Evolutionary conservation across 257 asterid species (phyloP), one percentile per base, ranked within the genome.

Genomic region (Jaltomata sinuosa): DNA sequence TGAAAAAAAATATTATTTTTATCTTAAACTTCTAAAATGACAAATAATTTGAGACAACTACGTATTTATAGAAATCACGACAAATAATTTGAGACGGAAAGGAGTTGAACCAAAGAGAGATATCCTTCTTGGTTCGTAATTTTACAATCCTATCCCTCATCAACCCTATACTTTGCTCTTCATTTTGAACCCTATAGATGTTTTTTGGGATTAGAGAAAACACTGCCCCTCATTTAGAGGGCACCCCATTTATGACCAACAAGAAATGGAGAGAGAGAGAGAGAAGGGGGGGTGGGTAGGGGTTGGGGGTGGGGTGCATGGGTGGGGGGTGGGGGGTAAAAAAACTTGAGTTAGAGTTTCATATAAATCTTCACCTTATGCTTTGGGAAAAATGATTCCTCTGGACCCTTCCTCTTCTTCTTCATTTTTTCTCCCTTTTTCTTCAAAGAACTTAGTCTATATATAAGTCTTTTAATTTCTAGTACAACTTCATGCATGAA

Each of bases 181-280:
- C 87, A 82, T 77, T 77, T 67, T 76, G 85, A 81, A 84, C 86
- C 86, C 83, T 81, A 72, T 72, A 83, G 85, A 85, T 82, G 86
- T 83, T 87, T 83, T n/a, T 92, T 79, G 96, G 96, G 96, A 92
- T 92, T 71, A 84, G 94, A 82, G 91, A 90, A 85, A 68, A 84
- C 86, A 79, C 90, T 88, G 88, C 92, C 91, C 90, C 88, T 90
- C 27, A 89, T 84, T 76, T 89, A 69, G 54, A 84, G 89, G 90
- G 84, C 93, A 91, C 91, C 91, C 89, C 92, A 87, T 89, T 88
- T 83, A 86, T 84, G 90, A 79, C 93, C 94, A 90, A 90, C 88
- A 72, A 83, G 78, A 22, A 38, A 83, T 86, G 83, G 69, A 69
- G 89, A 85, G 90, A 88, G 91, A 22, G 16, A n/a, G n/a, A n/a